A percentile compares a stretch with the other conserved stretches of the same genome.
These are phyloP conservation scores for Pseudocercospora vitis DNA, from an alignment of 2,329 filamentous ascomycete genomes.

Conservation along the genomic window DNA sequence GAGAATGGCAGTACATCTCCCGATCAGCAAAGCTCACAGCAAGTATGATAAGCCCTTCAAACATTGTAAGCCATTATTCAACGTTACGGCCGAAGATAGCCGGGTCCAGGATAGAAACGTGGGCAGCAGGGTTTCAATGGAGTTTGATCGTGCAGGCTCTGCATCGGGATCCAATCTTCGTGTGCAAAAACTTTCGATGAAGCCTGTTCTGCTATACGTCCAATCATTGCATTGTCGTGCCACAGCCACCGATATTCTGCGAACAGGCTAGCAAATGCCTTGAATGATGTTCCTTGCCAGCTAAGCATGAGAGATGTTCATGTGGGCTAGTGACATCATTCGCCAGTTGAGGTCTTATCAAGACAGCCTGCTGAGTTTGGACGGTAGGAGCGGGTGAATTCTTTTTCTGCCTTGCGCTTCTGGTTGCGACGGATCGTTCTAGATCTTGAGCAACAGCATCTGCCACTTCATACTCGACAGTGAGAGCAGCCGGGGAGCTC, in stretches of 20 bases:
- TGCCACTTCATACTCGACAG: neutral
- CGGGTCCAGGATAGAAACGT: too few species aligned
- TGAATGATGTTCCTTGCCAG: conserved; percentile 1
- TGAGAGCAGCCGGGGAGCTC: neutral
- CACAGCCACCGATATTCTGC: neutral
- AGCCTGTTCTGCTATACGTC: neutral
- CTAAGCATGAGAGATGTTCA: neutral
- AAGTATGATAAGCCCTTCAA: too few species aligned
- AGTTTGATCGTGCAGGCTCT: too few species aligned
- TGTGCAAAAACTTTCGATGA: too few species aligned
- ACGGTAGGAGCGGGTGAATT: neutral
- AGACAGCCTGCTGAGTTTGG: neutral
- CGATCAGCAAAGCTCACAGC: too few species aligned
- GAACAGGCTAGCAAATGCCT: neutral
- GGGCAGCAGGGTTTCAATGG: too few species aligned
- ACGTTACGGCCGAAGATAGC: too few species aligned
- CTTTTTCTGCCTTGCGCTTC: conserved; percentile 1
- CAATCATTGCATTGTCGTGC: neutral
- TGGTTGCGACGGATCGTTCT: neutral
- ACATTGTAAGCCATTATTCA: too few species aligned
- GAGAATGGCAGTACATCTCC: too few species aligned
- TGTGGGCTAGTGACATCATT: neutral
- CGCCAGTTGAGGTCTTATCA: neutral
- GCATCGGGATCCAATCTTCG: too few species aligned
- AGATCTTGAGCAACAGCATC: conserved; percentile 1